Base-by-base conservation (phyloP, 257 asterid species). In the Schizonepeta tenuifolia region DNA sequence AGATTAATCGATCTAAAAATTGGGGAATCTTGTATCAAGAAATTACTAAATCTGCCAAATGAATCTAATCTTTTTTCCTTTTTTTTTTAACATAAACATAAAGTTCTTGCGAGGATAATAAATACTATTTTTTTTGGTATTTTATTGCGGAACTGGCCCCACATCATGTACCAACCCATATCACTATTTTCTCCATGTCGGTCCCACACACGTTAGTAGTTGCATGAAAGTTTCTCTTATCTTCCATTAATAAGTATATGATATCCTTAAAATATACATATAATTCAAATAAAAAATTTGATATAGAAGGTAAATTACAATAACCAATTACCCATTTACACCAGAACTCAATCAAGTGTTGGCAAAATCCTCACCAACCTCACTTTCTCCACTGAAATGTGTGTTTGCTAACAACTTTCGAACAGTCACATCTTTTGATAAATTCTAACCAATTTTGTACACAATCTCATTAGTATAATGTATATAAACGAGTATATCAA, bases 71-170 rank as follows among this genome's bases (percentile, higher is more conserved):
- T 12, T 20, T 7, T 20, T 21, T 9, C n/a, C n/a, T n/a, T 38
- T 0, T 11, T 12, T 13, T 21, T 44, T 14, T 5, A 49, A 49
- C 4, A 17, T 50, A 7, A 24, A 54, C 33, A 53, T 24, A 24
- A 24, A 24, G 26, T 24, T 24, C 2, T 1, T 24, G 26, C 21
- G 21, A 47, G 8, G 10, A 12, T 12, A 26, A 21, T 54, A 10
- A n/a, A n/a, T n/a, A n/a, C n/a, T n/a, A 26, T 12, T 13, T 12
- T 18, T n/a, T 31, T 31, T 5, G 6, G 15, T 6, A 50, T 13
- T 35, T 17, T 24, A 31, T 38, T n/a, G 33, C 9, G 62, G 40
- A 7, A 20, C 7, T 49, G 76, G 70, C 9, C 64, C 76, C 64
- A 22, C 3, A 1, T 31, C 3, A 1, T 31, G 3, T 9, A 56